Conservation (phyloP, 2,329 filamentous ascomycete species). For the Colletotrichum sp. region DNA sequence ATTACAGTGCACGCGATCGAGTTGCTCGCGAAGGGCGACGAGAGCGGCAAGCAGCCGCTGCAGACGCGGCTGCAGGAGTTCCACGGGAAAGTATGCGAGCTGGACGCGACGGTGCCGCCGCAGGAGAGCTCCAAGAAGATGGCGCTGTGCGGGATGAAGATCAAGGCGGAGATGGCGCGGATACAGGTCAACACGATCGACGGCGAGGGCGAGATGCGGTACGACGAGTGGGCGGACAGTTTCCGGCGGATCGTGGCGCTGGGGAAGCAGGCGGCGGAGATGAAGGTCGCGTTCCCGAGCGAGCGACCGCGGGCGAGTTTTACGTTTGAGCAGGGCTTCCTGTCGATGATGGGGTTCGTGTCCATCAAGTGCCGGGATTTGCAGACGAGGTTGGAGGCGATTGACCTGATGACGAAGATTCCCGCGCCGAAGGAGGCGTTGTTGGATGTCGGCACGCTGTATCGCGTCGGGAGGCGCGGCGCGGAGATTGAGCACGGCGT, state of each 20-base stretch:
- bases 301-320: conserved; percentile 26
- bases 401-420: conserved; percentile 29
- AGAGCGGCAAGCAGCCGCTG: conserved; percentile 28
- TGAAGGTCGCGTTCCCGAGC: neutral
- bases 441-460: conserved; percentile 1
- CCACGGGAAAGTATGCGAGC: conserved; percentile 29
- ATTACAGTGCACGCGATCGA: conserved; percentile 27
- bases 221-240: conserved; percentile 36
- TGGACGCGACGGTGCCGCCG: conserved; percentile 28
- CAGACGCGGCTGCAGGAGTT: conserved; percentile 37
- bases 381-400: conserved; percentile 39
- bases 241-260: conserved; percentile 42
- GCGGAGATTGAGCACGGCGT: conserved; percentile 18
- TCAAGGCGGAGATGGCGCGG: conserved; percentile 33
- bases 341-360: neutral
- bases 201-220: conserved; percentile 33
- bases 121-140: neutral
- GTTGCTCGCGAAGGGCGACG: conserved; percentile 31
- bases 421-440: conserved; percentile 26
- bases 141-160: conserved; percentile 3
- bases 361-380: conserved; percentile 27
- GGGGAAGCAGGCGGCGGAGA: conserved; percentile 19
- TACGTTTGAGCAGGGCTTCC: conserved; percentile 1
- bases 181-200: conserved; percentile 38
- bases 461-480: neutral